A percentile compares a stretch with the other conserved stretches of the same genome.
phyloP scores from a whole-genome alignment of 148 eudicot species.

The Amaranthus hypochondriacus region DNA sequence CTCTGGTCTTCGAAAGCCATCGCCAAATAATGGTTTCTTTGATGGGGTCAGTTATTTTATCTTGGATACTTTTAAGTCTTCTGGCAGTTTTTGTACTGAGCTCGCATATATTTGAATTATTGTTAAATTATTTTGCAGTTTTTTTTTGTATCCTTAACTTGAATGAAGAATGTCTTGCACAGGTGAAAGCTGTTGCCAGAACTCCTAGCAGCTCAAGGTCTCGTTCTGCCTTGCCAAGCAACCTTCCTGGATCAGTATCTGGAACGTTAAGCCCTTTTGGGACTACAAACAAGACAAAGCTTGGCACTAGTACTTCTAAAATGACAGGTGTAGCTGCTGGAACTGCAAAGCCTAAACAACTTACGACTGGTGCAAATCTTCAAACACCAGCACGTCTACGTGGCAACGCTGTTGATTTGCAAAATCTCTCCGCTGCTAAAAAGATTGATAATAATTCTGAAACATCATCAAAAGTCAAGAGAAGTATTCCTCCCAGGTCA shows the following conservation, averaged over 20 bases:
- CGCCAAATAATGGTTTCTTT: conserved; percentile 89
- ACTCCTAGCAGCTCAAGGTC: conserved; percentile 52
- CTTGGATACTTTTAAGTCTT: conserved; percentile 1
- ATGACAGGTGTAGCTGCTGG: conserved; percentile 20
- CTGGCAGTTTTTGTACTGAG: not conserved
- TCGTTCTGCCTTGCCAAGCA: conserved; percentile 43
- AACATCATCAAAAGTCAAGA: conserved; percentile 11
- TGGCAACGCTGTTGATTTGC: conserved; percentile 25
- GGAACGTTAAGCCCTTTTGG: conserved; percentile 34
- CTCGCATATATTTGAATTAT: not conserved
- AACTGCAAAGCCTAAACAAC: conserved; percentile 31
- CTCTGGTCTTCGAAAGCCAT: conserved; percentile 88
- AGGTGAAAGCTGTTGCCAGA: conserved; percentile 56
- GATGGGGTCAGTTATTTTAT: conserved; percentile 74
- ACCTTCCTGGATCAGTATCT: conserved; percentile 38
- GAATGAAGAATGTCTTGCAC: conserved; percentile 19
- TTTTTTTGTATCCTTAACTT: not conserved
- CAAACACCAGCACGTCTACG: conserved; percentile 24
- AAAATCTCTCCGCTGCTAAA: conserved; percentile 21
- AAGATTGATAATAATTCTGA: conserved; percentile 18
- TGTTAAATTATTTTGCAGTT: not conserved
- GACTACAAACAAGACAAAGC: conserved; percentile 38
- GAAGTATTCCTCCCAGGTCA: conserved; percentile 3
- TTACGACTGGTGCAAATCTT: conserved; percentile 16
- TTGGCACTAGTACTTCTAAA: conserved; percentile 31